Conservation (phyloP, 2,329 filamentous ascomycete species). For the Trichoderma polysporum region DNA sequence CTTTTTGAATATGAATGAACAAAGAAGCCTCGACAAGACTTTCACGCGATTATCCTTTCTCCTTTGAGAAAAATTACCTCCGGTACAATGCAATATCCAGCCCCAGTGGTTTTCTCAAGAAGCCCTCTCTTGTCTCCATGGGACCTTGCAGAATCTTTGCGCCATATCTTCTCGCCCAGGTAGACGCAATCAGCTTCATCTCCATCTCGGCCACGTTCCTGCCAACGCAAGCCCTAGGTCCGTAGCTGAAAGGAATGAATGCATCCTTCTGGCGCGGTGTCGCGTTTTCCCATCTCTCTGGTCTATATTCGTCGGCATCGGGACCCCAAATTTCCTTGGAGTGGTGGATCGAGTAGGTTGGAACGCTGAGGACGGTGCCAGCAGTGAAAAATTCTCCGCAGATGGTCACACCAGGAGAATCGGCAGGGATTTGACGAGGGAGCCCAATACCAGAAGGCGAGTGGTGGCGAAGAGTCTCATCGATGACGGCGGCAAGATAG, state of each 20-base stretch:
- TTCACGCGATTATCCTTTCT: background rate
- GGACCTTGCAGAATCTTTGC: conserved; percentile 54
- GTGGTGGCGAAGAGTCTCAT: conserved; percentile 84
- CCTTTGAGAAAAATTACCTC: conserved; percentile 22
- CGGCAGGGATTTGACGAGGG: conserved; percentile 68
- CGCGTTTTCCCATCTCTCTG: conserved; percentile 67
- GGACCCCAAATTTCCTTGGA: conserved; percentile 69
- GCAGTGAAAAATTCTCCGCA: conserved; percentile 68
- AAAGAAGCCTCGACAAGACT: background rate
- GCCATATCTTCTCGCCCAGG: conserved; percentile 57
- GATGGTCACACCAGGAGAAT: conserved; percentile 63
- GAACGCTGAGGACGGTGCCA: conserved; percentile 75
- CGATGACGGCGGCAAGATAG: conserved; percentile 74
- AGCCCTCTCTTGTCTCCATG: conserved; percentile 77
- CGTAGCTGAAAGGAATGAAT: conserved; percentile 73
- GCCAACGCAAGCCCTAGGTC: conserved; percentile 70
- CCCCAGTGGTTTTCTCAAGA: conserved; percentile 74
- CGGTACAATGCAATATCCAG: conserved; percentile 46
- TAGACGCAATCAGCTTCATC: conserved; percentile 72
- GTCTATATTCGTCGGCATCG: conserved; percentile 69
- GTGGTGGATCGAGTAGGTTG: conserved; percentile 81
- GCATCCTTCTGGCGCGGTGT: conserved; percentile 69
- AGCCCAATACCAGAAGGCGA: conserved; percentile 83
- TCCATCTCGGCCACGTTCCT: conserved; percentile 89
- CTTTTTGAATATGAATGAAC: background rate